Percentiles rank a stretch among this genome's conserved stretches.
Conservation (phyloP, 2,329 filamentous ascomycete genomes). For the Zalaria sp. region DNA sequence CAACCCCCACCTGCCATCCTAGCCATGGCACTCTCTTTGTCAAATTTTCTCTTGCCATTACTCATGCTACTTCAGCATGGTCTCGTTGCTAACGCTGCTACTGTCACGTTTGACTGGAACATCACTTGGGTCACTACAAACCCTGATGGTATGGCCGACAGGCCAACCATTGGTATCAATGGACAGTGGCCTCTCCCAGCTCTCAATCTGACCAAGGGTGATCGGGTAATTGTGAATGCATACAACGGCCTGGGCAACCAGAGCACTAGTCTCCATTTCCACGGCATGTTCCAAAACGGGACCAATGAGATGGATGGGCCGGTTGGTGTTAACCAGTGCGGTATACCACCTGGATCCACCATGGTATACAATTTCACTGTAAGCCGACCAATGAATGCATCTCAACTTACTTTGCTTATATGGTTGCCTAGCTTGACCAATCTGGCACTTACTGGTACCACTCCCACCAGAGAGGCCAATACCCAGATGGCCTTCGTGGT, state of each 20-base stretch:
- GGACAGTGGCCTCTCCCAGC: conserved; percentile 59
- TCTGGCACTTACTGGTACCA: conserved; percentile 53
- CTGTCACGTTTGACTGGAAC: conserved; percentile 36
- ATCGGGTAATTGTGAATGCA: conserved; percentile 55
- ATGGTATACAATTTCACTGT: conserved; percentile 58
- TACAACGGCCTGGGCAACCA: conserved; percentile 52
- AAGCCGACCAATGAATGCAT: background rate
- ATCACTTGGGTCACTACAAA: conserved; percentile 41
- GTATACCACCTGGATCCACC: conserved; percentile 46
- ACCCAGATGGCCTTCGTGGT: conserved; percentile 54
- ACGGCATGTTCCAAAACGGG: conserved; percentile 65
- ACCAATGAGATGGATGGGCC: conserved; percentile 64
- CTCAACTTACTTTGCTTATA: background rate
- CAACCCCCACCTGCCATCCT: background rate
- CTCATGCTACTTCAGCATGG: conserved; percentile 12
- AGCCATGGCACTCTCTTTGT: conserved; percentile 30
- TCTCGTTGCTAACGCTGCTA: conserved; percentile 12
- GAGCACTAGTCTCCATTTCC: conserved; percentile 58
- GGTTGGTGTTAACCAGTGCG: conserved; percentile 51
- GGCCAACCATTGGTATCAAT: conserved; percentile 55
- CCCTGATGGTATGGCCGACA: conserved; percentile 36
- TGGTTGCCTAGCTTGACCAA: conserved; percentile 25
- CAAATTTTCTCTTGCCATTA: conserved; percentile 25
- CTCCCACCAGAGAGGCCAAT: conserved; percentile 49
- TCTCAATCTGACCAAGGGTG: conserved; percentile 60